Base-by-base conservation (phyloP, 2,329 filamentous ascomycete species). In the Drechslera avenae region DNA sequence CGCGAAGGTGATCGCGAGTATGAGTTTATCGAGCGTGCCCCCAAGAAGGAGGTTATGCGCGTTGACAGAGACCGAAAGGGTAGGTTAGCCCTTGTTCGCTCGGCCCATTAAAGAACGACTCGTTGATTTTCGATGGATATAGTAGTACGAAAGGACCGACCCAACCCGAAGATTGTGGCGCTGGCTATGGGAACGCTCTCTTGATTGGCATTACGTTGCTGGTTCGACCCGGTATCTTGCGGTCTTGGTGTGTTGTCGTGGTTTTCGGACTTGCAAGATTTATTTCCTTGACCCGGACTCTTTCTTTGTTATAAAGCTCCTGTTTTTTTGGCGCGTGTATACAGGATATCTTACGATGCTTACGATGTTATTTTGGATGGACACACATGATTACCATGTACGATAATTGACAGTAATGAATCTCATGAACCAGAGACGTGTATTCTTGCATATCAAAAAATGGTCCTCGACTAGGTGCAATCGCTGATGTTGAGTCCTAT, bases 31-130 rank as follows among this genome's bases (percentile, higher is more conserved):
- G 87, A 86, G 52, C 72, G 76, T 46, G 79, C 58, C 50, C 72
- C 58, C 43, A 77, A 63, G 66, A 80, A 62, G 42, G 83, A 85
- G 52, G 75, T 86, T 46, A 79, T 89, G 57, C 81, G 88, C 63
- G 85, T 96, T 66, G 89, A 91, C 77, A 91, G 89, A 81, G 91
- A 97, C 78, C 88, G 88, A 81, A 94, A 90, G 91, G 91, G 92
- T 95, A 94, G 87, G 89, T 86, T 94, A 85, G 85, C 86, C 80
- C 86, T 92, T 78, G 89, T 88, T 79, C 83, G 90, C 75, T 89
- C 88, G 69, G 85, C 86, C 78, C 82, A 85, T 68, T 75, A 69
- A 26, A 58, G 62, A 63, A 63, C 55, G 62, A 62, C 52, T 55
- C 42, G 61, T 71, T 73, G 71, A 76, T 68, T 67, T 62, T 54